phyloP scores from a whole-genome alignment of 2,329 filamentous ascomycete genomes.

The Fusarium ambrosium region DNA sequence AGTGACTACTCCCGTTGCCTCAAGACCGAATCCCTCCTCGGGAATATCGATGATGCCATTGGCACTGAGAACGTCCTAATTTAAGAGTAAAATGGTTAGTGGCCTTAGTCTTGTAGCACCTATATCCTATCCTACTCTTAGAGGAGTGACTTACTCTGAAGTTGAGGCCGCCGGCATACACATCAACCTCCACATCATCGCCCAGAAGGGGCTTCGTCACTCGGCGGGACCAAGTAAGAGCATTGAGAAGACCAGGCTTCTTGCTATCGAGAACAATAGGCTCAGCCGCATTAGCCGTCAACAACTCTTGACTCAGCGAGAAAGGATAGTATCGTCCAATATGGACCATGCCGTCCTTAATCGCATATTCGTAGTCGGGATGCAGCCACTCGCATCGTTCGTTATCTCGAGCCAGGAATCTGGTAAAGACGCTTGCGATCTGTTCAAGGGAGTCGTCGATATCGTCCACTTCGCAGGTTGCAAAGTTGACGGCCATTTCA shows the following conservation, averaged over 20 bases:
- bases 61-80: slow-evolving; percentile 56
- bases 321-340: slow-evolving; percentile 48
- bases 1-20: slow-evolving; percentile 49
- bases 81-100: not conserved
- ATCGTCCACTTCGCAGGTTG: slow-evolving; percentile 49
- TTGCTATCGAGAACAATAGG: slow-evolving; percentile 15
- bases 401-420: slow-evolving; percentile 35
- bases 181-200: slow-evolving; percentile 53
- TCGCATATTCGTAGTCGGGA: slow-evolving; percentile 51
- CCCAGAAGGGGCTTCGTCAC: slow-evolving; percentile 6
- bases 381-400: slow-evolving; percentile 36
- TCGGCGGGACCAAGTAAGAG: slow-evolving; percentile 35
- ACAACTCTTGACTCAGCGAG: slow-evolving; percentile 40
- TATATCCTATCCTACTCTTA: not conserved
- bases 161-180: slow-evolving; percentile 32
- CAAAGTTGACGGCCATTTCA: slow-evolving; percentile 47
- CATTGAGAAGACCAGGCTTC: slow-evolving; percentile 38
- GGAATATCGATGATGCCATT: slow-evolving; percentile 47
- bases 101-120: not conserved
- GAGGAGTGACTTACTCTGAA: slow-evolving; percentile 30
- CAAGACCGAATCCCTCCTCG: slow-evolving; percentile 45
- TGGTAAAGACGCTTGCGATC: slow-evolving; percentile 37
- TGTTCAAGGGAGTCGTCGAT: slow-evolving; percentile 14
- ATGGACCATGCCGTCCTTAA: slow-evolving; percentile 44
- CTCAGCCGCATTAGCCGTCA: not conserved